Percentiles rank a stretch among this genome's conserved stretches.
phyloP scores from a whole-genome alignment of 2,329 filamentous ascomycete species.

The Pezicula rhizophila region DNA sequence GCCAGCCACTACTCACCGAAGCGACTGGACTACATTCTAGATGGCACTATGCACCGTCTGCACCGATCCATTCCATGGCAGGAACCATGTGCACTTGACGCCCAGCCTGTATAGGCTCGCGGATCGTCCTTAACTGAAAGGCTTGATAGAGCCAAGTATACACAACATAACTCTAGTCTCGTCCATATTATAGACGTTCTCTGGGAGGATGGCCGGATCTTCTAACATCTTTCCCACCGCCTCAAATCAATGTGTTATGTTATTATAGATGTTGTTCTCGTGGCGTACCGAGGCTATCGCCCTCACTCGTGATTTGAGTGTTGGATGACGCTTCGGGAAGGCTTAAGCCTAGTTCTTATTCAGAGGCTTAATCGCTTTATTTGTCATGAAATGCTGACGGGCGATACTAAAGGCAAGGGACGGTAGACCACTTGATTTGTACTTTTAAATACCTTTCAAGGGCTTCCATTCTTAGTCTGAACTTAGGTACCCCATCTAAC shows the following conservation, averaged over 20 bases:
- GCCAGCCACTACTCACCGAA: too few species aligned
- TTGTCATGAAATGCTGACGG: slow-evolving; percentile 6
- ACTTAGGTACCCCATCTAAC: too few species aligned
- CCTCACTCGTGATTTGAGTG: slow-evolving; percentile 12
- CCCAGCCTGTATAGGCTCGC: slow-evolving; percentile 17
- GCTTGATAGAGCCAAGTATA: slow-evolving; percentile 23
- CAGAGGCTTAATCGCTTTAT: slow-evolving; percentile 11
- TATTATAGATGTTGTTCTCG: slow-evolving; percentile 15
- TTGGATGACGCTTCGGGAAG: slow-evolving; percentile 16
- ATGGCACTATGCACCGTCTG: too few species aligned
- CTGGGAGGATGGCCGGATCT: not conserved
- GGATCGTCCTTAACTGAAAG: slow-evolving; percentile 21
- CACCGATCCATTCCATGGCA: slow-evolving; percentile 4
- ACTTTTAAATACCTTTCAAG: too few species aligned
- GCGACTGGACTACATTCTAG: too few species aligned
- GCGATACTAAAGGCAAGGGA: slow-evolving; percentile 10
- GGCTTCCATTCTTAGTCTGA: too few species aligned
- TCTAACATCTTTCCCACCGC: slow-evolving; percentile 17
- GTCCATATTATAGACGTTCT: slow-evolving; percentile 11
- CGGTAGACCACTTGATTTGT: slow-evolving; percentile 10
- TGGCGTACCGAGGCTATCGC: slow-evolving; percentile 9
- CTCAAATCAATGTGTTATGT: slow-evolving; percentile 23
- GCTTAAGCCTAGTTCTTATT: slow-evolving; percentile 14
- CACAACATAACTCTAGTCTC: slow-evolving; percentile 19
- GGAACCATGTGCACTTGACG: slow-evolving; percentile 17